Conservation (phyloP, 2,329 filamentous ascomycete genomes). For the Lachnellula suecica region DNA sequence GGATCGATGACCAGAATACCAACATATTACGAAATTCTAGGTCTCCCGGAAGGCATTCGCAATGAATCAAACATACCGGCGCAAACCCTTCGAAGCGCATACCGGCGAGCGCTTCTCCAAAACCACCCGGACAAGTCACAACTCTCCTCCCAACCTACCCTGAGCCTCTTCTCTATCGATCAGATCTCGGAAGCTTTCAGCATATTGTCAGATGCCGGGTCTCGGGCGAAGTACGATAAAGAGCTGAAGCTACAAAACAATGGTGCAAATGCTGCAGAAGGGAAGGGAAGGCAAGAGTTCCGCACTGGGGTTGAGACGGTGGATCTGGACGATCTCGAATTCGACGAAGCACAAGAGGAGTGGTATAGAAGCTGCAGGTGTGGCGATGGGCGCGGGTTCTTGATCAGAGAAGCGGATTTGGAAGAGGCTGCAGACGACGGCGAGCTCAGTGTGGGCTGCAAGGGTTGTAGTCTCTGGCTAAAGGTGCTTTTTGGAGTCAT, state of each 20-base stretch:
- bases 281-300: conserved; percentile 35
- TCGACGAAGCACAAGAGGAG: conserved; percentile 43
- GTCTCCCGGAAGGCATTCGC: conserved; percentile 49
- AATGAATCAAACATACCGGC: conserved; percentile 42
- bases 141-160: conserved; percentile 6
- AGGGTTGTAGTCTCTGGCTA: conserved; percentile 66
- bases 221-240: conserved; percentile 54
- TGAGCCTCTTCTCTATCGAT: conserved; percentile 52
- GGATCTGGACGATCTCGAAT: conserved; percentile 64
- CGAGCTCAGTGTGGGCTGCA: conserved; percentile 63
- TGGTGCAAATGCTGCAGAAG: conserved; percentile 13
- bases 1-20: conserved; percentile 32
- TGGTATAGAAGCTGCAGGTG: conserved; percentile 64
- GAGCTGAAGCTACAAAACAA: conserved; percentile 38
- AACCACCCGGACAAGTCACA: conserved; percentile 54
- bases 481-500: conserved; percentile 62
- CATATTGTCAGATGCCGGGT: conserved; percentile 50
- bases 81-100: conserved; percentile 59
- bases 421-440: conserved; percentile 57
- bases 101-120: conserved; percentile 61
- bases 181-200: conserved; percentile 62
- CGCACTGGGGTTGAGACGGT: conserved; percentile 62
- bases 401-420: conserved; percentile 58
- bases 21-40: conserved; percentile 62
- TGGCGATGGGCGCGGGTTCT: conserved; percentile 60